Conservation (phyloP, 2,329 filamentous ascomycete species). For the Calycina herbarum region DNA sequence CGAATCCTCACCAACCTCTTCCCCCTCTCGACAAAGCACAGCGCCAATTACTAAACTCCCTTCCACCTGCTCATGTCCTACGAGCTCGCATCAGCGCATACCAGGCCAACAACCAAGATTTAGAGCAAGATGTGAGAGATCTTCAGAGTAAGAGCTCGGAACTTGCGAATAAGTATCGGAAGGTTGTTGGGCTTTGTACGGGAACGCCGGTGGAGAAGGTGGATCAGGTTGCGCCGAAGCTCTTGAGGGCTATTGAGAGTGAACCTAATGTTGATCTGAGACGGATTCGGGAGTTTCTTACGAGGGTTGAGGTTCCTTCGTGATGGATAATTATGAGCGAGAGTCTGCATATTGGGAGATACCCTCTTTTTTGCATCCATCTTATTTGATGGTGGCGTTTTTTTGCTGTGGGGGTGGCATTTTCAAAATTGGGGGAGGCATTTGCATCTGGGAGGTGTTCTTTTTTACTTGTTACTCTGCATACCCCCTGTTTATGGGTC, state of each 20-base stretch:
- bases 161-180: conserved; percentile 82
- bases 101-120: conserved; percentile 63
- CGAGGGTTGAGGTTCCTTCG: conserved; percentile 58
- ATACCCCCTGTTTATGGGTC: background rate
- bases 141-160: conserved; percentile 80
- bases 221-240: conserved; percentile 74
- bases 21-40: conserved; percentile 42
- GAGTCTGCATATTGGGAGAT: background rate
- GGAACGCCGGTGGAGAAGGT: conserved; percentile 72
- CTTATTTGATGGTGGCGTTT: conserved; percentile 2
- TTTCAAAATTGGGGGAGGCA: background rate
- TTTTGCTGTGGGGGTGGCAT: background rate
- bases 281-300: conserved; percentile 75
- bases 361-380: conserved; percentile 1
- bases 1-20: conserved; percentile 42
- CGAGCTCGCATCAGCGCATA: conserved; percentile 71
- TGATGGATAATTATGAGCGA: background rate
- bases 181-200: conserved; percentile 85
- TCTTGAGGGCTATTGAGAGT: conserved; percentile 87
- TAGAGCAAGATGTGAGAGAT: conserved; percentile 66
- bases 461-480: background rate
- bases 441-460: conserved; percentile 1
- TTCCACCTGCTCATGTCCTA: conserved; percentile 63
- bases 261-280: conserved; percentile 76
- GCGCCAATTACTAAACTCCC: conserved; percentile 40